These are phyloP conservation scores for Bjerkandera adusta DNA, from an alignment of 1,284 basidiomycete genomes.

Conservation along the genomic window DNA sequence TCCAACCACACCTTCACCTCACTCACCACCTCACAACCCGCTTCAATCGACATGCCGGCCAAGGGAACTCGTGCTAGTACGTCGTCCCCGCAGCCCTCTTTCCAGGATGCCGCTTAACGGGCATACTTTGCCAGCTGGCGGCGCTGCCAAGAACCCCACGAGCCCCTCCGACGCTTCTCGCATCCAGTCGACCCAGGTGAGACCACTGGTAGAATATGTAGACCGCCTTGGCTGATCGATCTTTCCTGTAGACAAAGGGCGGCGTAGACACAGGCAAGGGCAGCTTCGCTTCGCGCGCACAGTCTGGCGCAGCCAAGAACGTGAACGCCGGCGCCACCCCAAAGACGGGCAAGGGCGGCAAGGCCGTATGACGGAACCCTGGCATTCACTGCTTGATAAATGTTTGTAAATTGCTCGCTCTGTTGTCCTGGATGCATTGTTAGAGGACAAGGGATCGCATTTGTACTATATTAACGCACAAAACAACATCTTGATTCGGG, in stretches of 20 bases:
- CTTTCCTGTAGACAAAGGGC: conserved; percentile 26
- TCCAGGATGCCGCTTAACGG: neutral
- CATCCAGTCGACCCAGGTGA: conserved; percentile 32
- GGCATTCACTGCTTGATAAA: too few relatives aligned
- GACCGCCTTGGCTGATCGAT: neutral
- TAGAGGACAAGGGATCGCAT: too few relatives aligned
- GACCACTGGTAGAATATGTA: neutral
- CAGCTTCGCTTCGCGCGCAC: conserved; percentile 29
- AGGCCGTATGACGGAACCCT: conserved; percentile 20
- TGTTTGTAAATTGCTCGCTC: too few relatives aligned
- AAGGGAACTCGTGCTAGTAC: conserved; percentile 19
- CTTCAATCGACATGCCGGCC: conserved; percentile 14
- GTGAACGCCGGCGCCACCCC: conserved; percentile 13
- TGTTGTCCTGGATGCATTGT: too few relatives aligned
- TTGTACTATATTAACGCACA: too few relatives aligned
- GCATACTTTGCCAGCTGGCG: conserved; percentile 16
- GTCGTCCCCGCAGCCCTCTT: neutral
- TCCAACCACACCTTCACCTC: conserved; percentile 1
- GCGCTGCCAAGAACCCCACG: conserved; percentile 22
- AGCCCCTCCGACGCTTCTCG: conserved; percentile 27
- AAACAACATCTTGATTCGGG: too few relatives aligned
- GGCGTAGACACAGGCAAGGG: conserved; percentile 31
- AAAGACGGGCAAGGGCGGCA: conserved; percentile 21
- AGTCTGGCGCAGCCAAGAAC: conserved; percentile 25
- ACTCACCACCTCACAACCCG: neutral